A percentile compares a stretch with the other conserved stretches of the same genome.
Evolutionary conservation across 441 rosid species (phyloP).

Genomic region (Monsonia emarginata): DNA sequence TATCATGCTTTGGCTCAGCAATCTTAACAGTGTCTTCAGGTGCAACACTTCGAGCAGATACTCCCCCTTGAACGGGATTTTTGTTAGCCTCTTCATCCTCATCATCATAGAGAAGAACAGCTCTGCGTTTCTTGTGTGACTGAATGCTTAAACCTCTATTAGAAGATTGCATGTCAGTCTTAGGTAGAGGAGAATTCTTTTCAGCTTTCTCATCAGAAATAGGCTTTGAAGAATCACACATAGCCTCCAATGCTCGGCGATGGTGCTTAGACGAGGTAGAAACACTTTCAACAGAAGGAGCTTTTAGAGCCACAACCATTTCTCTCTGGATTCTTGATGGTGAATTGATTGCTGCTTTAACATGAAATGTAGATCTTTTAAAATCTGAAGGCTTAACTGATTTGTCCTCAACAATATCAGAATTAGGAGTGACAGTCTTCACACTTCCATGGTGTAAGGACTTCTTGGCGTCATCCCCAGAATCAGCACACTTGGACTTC

Average conservation of each 20-base stretch:
- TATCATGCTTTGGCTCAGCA: slow-evolving; percentile 21
- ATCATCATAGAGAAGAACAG: slow-evolving; percentile 62
- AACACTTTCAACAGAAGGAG: slow-evolving; percentile 51
- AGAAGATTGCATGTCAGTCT: slow-evolving; percentile 29
- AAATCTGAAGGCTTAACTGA: slow-evolving; percentile 25
- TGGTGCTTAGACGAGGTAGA: slow-evolving; percentile 50
- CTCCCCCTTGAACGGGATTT: slow-evolving; percentile 90
- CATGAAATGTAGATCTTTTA: slow-evolving; percentile 20
- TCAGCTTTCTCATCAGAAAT: slow-evolving; percentile 35
- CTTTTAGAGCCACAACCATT: slow-evolving; percentile 17
- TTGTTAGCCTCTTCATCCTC: slow-evolving; percentile 64
- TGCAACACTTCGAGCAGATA: slow-evolving; percentile 24
- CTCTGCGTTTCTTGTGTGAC: slow-evolving; percentile 63
- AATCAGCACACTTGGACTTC: slow-evolving; percentile 36
- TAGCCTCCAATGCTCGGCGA: slow-evolving; percentile 50
- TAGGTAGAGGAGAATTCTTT: slow-evolving; percentile 33
- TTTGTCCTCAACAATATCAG: slow-evolving; percentile 27
- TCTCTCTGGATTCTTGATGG: slow-evolving; percentile 37
- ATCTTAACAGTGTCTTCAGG: slow-evolving; percentile 29
- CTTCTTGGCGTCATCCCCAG: slow-evolving; percentile 28
- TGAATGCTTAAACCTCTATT: slow-evolving; percentile 31
- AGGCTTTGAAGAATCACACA: slow-evolving; percentile 34
- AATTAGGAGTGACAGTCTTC: slow-evolving; percentile 26
- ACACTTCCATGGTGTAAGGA: slow-evolving; percentile 19
- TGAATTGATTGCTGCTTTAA: slow-evolving; percentile 30